Base-by-base conservation (phyloP, 2,329 filamentous ascomycete species). In the Leptographium lundbergii region DNA sequence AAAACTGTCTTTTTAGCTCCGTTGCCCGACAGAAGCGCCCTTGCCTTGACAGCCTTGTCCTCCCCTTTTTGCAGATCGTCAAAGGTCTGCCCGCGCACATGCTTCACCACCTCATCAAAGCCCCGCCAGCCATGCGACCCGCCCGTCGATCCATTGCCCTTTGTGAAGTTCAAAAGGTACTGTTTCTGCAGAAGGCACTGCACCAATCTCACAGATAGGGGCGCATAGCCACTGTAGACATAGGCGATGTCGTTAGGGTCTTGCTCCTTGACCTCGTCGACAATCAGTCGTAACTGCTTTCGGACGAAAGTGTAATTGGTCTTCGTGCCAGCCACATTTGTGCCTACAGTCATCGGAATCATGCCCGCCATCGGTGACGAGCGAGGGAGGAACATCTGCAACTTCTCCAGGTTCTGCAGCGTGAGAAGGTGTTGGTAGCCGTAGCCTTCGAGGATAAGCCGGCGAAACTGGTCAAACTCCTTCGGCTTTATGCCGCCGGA, bases 211-310 rank as follows among this genome's bases (percentile, higher is more conserved):
- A 97, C 82, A 52, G 89, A 95, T 14, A 99, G 80, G 0, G 94
- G 95, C 5, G 95, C 94, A 69, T 97, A 99, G 57, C 94, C 95
- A 63, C 89, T 95, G 73, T 97, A 99, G 13, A 96, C 91, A 67
- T 99, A 99, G n/a, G 91, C 88, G 62, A 97, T 86, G 66, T 99
- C 94, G 67, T 94, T 89, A 3, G 94, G 94, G 54, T 95, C 88
- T 61, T 94, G 86, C 71, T 99, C 94, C 68, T 95, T 91, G 47
- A 99, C 92, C 69, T 97, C 94, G 69, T 99, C 94, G 59, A 96
- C 87, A 69, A 96, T 95, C 19, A 99, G 81, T 34, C 87, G 84
- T 17, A 99, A 81, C 61, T 86, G 85, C 70, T 94, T 95, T 58
- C 95, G 87, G 6, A 97, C 76, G 65, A 89, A 88, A 5, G 84